These are phyloP conservation scores for Populus hybrid DNA, from an alignment of 441 rosid genomes.

Conservation along the genomic window DNA sequence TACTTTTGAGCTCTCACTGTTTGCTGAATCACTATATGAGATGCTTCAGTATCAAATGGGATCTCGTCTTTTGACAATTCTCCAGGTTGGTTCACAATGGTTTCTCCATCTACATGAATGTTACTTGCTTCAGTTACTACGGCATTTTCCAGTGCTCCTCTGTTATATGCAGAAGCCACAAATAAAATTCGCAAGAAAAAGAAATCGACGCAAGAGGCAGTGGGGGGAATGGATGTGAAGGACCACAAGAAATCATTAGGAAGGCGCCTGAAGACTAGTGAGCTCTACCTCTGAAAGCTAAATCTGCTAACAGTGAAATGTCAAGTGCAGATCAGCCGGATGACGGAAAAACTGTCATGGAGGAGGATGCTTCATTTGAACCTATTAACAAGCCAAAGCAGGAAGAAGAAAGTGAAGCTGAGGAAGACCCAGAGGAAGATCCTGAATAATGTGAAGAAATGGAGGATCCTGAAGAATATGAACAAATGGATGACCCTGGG, in stretches of 20 bases:
- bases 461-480: slow-evolving; percentile 46
- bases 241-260: slow-evolving; percentile 38
- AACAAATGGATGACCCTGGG: slow-evolving; percentile 45
- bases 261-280: slow-evolving; percentile 57
- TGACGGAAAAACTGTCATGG: slow-evolving; percentile 33
- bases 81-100: slow-evolving; percentile 54
- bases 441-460: not conserved
- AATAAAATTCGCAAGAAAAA: slow-evolving; percentile 53
- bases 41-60: slow-evolving; percentile 98
- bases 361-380: slow-evolving; percentile 32
- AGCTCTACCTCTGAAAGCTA: slow-evolving; percentile 49
- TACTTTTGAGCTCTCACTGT: slow-evolving; percentile 71
- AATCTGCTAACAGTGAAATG: slow-evolving; percentile 33
- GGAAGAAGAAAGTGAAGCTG: slow-evolving; percentile 43
- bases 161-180: slow-evolving; percentile 57
- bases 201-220: slow-evolving; percentile 80
- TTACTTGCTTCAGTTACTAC: slow-evolving; percentile 2
- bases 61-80: slow-evolving; percentile 65
- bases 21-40: slow-evolving; percentile 90
- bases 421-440: slow-evolving; percentile 62
- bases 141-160: slow-evolving; percentile 10
- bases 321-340: slow-evolving; percentile 34
- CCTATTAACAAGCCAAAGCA: slow-evolving; percentile 31
- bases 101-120: slow-evolving; percentile 7
- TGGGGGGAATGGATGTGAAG: slow-evolving; percentile 49